Evolutionary conservation across 2,329 filamentous ascomycete genomes (phyloP), one percentile per base, ranked within the genome.

Genomic region (Magnaporthiopsis incrustans): DNA sequence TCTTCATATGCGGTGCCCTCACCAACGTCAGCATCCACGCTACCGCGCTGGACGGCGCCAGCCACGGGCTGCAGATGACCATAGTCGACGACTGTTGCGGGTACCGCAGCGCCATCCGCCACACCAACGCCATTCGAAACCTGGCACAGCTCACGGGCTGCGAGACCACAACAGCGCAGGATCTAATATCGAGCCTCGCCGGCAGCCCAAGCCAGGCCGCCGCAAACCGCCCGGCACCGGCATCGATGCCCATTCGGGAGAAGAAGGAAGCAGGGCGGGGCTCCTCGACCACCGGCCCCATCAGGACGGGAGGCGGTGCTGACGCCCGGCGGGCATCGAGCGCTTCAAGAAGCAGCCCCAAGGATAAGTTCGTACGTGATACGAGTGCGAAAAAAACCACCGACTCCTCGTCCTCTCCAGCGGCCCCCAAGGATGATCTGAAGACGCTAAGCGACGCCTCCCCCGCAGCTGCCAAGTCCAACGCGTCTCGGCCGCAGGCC

Each of bases 1-100:
- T 99, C 15, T 97, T 90, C 75, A 85, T 98, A 30, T 96, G 91
- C 71, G 95, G 95, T 27, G 89, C 90, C 59, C 82, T 96, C 61
- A 91, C 89, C 58, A 97, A 98, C 71, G 80, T 96, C 50, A 93
- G 92, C 38, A 88, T 98, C 60, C 92, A 95, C 72, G 94, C 95
- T 10, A 97, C 94, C 1, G 92, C 92, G 4, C 82, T 96, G 67
- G 95, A 97, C 72, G 95, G 94, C 14, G 93, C 91, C 1, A 85
- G 89, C 26, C 90, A 97, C 74, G 95, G 93, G 5, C 87, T 96
- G 71, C 82, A 86, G n/a, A 91, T 97, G 71, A 95, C 90, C 6
- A 79, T 98, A 15, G 79, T 98, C 56, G 88, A 95, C 63, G 92
- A 98, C 73, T 97, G 93, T 74, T 86, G 96, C 64, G 93, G 92